A percentile compares a stretch with the other conserved stretches of the same genome.
These are phyloP conservation scores for Phytophthora vignae DNA, from an alignment of 352 stramenopile genomes.

Conservation along the genomic window DNA sequence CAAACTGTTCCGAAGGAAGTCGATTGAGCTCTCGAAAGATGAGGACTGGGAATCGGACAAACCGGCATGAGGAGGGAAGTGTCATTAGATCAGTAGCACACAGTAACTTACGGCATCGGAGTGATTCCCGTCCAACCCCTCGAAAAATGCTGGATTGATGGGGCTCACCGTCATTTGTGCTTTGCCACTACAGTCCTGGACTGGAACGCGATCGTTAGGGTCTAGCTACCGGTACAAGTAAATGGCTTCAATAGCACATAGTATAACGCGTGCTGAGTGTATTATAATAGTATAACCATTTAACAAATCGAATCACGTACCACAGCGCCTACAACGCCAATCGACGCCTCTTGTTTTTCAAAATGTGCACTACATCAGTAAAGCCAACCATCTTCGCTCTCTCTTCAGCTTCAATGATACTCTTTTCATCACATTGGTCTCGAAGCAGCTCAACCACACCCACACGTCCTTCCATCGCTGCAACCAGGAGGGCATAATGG, in stretches of 20 bases:
- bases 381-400: background rate
- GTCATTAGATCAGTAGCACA: background rate
- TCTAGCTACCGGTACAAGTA: background rate
- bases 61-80: background rate
- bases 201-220: no score
- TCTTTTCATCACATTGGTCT: background rate
- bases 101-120: background rate
- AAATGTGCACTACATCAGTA: background rate
- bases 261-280: no score
- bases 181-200: no score
- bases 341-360: background rate
- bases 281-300: no score
- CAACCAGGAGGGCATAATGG: background rate
- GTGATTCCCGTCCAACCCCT: background rate
- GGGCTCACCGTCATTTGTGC: background rate
- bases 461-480: background rate
- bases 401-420: background rate
- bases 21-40: constrained; percentile 9
- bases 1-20: constrained; percentile 25
- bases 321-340: background rate
- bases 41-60: constrained; percentile 21
- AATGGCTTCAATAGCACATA: background rate
- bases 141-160: background rate
- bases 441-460: background rate
- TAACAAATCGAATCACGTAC: no score